Evolutionary conservation across 129 eudicot genomes (phyloP).

Genomic region (Centrapalus pauciflorus): DNA sequence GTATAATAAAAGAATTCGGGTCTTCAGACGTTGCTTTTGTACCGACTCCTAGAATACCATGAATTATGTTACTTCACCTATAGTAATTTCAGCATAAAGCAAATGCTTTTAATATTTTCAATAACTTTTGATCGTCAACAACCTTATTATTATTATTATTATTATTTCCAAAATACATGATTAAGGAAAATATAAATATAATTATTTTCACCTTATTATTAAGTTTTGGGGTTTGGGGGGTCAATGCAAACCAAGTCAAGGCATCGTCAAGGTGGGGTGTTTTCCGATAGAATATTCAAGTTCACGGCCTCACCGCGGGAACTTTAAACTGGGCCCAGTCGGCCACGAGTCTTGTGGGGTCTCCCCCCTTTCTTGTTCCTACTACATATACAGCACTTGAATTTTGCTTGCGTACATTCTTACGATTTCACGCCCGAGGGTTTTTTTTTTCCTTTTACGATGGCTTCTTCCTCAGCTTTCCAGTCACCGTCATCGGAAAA

Average conservation of each 20-base stretch:
- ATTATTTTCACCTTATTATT: no score
- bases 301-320: slow-evolving; percentile 15
- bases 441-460: slow-evolving; percentile 18
- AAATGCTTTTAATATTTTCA: no score
- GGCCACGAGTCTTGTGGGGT: not conserved
- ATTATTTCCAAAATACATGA: no score
- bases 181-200: no score
- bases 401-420: no score
- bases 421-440: no score
- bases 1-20: no score
- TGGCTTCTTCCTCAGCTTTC: slow-evolving; percentile 43
- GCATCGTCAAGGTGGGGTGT: not conserved
- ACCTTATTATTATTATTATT: no score
- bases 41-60: slow-evolving; percentile 64
- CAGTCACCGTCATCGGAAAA: slow-evolving; percentile 25
- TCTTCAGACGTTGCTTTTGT: no score
- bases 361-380: not conserved
- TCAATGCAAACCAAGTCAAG: not conserved
- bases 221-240: no score
- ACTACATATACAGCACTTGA: not conserved
- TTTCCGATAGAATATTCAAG: not conserved
- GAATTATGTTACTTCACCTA: slow-evolving; percentile 82
- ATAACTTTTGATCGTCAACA: no score
- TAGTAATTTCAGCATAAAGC: not conserved
- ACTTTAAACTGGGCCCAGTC: slow-evolving; percentile 6